Evolutionary conservation across 1,139 yeast species (phyloP).

Genomic region (Meyerozyma sp.): DNA sequence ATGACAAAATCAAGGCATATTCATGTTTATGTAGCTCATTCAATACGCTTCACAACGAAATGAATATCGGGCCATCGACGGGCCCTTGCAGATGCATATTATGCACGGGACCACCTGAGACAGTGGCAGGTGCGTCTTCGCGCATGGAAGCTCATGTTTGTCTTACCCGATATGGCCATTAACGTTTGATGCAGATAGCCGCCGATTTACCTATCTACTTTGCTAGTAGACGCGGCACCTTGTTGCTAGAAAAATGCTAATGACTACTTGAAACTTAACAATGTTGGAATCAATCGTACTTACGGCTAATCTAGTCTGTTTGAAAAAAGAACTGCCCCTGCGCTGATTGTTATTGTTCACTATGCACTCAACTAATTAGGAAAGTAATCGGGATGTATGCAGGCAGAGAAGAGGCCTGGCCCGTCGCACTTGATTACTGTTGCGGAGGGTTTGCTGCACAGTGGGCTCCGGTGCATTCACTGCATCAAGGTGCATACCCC

Average conservation of each 20-base stretch:
- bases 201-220: not conserved
- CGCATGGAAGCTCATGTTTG: not conserved
- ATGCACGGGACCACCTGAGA: constrained; percentile 1
- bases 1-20: not conserved
- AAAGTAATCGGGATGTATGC: not conserved
- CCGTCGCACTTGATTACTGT: not conserved
- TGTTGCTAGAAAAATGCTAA: too few species aligned
- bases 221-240: too few species aligned
- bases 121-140: not conserved
- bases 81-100: not conserved
- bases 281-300: not conserved
- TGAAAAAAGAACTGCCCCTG: not conserved
- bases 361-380: not conserved
- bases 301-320: not conserved
- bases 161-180: not conserved
- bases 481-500: not conserved
- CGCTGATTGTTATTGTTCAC: not conserved
- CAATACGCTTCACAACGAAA: constrained; percentile 1
- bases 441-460: not conserved
- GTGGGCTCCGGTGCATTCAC: not conserved
- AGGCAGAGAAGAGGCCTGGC: not conserved
- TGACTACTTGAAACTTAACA: too few species aligned
- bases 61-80: constrained; percentile 2
- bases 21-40: not conserved
- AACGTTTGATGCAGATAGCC: not conserved